Evolutionary conservation across 2,329 filamentous ascomycete species (phyloP), one percentile per base, ranked within the genome.

Genomic region (Fusarium sp.): DNA sequence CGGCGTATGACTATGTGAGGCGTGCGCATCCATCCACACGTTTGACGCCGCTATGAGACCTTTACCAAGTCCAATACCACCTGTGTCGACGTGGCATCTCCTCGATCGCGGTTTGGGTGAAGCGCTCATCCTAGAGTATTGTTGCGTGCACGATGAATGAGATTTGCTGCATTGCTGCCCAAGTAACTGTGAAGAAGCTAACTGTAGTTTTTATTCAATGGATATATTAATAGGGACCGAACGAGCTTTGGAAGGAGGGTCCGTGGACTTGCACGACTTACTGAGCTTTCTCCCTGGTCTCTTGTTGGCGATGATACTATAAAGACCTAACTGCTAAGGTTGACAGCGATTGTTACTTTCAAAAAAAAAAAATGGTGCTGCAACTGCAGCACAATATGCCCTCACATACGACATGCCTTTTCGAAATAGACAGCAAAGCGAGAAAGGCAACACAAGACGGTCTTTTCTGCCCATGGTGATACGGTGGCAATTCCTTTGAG

Each of bases 81-180:
- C 43, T 15, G 7, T 42, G 41, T 48, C 36, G 25, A 61, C 64
- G 59, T 64, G 41, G 63, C 64, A 44, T n/a, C 36, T 19, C 40
- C 35, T 57, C 35, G 19, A 35, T 26, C 9, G 10, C 28, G 22
- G 10, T 10, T 19, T 26, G 12, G 35, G 50, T 67, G 51, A 64
- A 63, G 58, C 58, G 38, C 24, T 45, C 22, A 8, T 28, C 43
- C 31, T 29, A 28, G 40, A 19, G 38, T 47, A 22, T 13, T 25
- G 7, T 32, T 28, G 25, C 47, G 36, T 53, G 34, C 25, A n/a
- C 9, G 31, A 32, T 10, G 32, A 40, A n/a, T 36, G 24, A 47
- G 31, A 22, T 32, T 31, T 46, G 25, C 36, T 60, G 53, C 61
- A 51, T 68, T 68, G 57, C 57, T 65, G 57, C 61, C 64, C 64